Evolutionary conservation across 1,284 basidiomycete genomes (phyloP).

Genomic region (Phenoliferia sp.): DNA sequence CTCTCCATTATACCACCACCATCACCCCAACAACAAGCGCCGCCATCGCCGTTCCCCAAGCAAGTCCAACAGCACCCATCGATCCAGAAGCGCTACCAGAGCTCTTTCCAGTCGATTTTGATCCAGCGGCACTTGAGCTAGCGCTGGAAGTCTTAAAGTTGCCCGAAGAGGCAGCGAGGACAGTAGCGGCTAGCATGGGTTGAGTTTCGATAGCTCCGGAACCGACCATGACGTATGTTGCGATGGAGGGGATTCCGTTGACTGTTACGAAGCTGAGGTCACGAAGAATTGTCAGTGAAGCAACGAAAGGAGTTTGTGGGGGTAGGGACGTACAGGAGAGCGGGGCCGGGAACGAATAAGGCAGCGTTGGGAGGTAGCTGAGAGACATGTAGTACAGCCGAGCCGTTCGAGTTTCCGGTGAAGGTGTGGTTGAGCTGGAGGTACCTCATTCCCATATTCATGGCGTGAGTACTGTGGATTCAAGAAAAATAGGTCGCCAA

Average conservation of each 20-base stretch:
- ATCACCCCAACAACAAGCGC: background rate
- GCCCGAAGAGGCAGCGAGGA: background rate
- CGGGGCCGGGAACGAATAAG: conserved; percentile 39
- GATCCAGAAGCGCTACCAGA: background rate
- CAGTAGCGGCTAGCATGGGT: background rate
- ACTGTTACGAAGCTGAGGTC: conserved; percentile 34
- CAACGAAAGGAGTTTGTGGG: background rate
- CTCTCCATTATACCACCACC: background rate
- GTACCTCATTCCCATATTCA: conserved; percentile 40
- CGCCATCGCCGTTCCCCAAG: background rate
- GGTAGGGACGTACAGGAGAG: conserved; percentile 24
- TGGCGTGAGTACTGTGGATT: too few relatives aligned
- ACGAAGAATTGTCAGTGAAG: background rate
- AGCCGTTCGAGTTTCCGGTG: conserved; percentile 36
- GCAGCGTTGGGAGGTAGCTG: conserved; percentile 37
- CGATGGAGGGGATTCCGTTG: conserved; percentile 37
- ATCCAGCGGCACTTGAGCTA: background rate
- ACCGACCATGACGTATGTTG: conserved; percentile 38
- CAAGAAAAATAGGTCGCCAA: too few relatives aligned
- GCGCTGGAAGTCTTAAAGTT: background rate
- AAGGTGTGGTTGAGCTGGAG: conserved; percentile 12
- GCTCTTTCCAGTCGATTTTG: background rate
- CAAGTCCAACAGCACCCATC: background rate
- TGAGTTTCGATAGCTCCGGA: conserved; percentile 30
- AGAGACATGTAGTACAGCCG: conserved; percentile 36